These are phyloP conservation scores for Atkinsonella hypoxylon DNA, from an alignment of 2,329 filamentous ascomycete species.

Conservation along the genomic window DNA sequence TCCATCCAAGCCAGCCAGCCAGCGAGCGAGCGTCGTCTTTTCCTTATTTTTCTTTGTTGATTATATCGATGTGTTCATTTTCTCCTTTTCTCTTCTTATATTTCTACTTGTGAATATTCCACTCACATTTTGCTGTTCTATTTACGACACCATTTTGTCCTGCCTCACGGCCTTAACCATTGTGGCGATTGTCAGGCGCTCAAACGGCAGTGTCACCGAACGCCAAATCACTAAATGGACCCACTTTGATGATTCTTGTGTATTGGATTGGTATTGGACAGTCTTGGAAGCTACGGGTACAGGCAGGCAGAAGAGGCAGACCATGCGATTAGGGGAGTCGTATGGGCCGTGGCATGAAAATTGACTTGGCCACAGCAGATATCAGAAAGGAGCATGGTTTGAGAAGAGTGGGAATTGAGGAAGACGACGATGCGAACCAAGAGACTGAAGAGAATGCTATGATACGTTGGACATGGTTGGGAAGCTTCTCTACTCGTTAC, in stretches of 20 bases:
- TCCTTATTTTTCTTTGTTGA: not conserved
- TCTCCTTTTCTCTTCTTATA: not conserved
- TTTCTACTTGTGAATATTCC: not conserved
- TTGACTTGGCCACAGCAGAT: not conserved
- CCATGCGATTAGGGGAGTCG: not conserved
- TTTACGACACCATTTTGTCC: not conserved
- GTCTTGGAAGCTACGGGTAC: not conserved
- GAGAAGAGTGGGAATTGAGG: not conserved
- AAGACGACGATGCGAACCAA: not conserved
- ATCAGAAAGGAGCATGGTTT: not conserved
- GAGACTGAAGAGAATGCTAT: not conserved
- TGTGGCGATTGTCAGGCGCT: not conserved
- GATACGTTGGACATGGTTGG: not conserved
- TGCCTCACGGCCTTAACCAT: not conserved
- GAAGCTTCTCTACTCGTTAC: not conserved
- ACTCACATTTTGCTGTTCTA: too few species aligned
- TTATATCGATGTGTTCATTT: not conserved
- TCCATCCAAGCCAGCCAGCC: not conserved
- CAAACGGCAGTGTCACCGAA: not conserved
- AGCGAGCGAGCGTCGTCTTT: constrained; percentile 7
- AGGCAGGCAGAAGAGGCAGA: not conserved
- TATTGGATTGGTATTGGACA: not conserved
- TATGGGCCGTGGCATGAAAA: not conserved
- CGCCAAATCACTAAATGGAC: not conserved
- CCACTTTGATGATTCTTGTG: constrained; percentile 4